Percentiles rank a stretch among this genome's conserved stretches.
These are phyloP conservation scores for Darksidea phi DNA, from an alignment of 495 filamentous ascomycete genomes.

Conservation along the genomic window DNA sequence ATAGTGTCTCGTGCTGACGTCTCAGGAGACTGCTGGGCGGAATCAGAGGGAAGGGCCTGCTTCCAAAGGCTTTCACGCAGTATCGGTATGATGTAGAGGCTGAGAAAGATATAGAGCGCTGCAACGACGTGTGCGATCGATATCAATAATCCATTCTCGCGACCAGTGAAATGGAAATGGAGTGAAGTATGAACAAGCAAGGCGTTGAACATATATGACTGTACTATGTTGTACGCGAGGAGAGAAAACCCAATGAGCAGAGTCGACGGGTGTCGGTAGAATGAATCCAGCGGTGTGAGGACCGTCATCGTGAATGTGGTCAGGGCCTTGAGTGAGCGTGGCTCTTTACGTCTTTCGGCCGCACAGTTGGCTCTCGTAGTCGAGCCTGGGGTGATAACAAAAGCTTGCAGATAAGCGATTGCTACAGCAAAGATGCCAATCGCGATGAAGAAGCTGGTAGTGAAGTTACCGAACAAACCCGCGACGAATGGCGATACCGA, in stretches of 20 bases:
- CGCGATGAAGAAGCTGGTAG: conserved; percentile 13
- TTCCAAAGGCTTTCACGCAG: background rate
- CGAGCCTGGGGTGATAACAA: background rate
- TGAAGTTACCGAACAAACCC: conserved; percentile 14
- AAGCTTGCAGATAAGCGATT: background rate
- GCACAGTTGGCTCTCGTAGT: background rate
- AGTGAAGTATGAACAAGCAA: conserved; percentile 10
- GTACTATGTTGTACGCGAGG: conserved; percentile 9
- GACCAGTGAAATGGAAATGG: conserved; percentile 8
- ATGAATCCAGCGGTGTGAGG: background rate
- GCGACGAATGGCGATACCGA: conserved; percentile 15
- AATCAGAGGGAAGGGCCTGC: background rate
- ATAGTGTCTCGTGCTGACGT: background rate
- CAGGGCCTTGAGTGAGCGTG: background rate
- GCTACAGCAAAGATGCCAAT: conserved; percentile 7
- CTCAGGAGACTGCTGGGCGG: background rate
- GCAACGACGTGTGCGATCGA: conserved; percentile 18
- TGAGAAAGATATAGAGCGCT: conserved; percentile 8
- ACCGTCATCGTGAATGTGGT: background rate
- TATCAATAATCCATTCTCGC: conserved; percentile 12
- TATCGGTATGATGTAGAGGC: background rate
- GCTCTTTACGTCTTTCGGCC: too few relatives aligned
- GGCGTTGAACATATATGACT: conserved; percentile 19
- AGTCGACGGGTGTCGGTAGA: background rate
- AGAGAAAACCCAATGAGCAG: background rate